Base-by-base conservation (phyloP, 2,329 filamentous ascomycete genomes). In the Penicillium sp. region DNA sequence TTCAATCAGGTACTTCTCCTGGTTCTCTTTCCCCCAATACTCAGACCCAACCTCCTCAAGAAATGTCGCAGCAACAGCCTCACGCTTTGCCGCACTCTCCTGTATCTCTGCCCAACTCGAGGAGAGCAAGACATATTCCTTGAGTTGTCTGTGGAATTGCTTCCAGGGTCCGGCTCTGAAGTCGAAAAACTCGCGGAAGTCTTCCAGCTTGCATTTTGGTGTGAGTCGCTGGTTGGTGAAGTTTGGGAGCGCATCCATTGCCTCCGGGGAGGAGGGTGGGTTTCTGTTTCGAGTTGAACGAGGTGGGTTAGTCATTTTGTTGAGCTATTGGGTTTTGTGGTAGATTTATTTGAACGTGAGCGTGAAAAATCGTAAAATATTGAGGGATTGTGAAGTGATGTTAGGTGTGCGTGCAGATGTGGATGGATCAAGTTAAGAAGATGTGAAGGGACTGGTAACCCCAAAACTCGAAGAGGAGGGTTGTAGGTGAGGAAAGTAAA, bases 141-240 rank as follows among this genome's bases (percentile, higher is more conserved):
- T 59, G 6, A 61, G 9, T 17, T 64, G 38, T 2, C 38, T 38
- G 28, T 68, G 64, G 37, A 67, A 58, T 2, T 58, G 49, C 1
- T 60, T 53, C 60, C 60, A 62, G 9, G 15, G 40, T 17, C 30
- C 26, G 5, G 13, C 4, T 22, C 70, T 67, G 28, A 73, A 30
- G 51, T 72, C 71, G 0, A 73, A 64, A 13, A 72, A 68, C 4
- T 53, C 56, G 1, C 67, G 65, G 15, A 73, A 72, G 6, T 66
- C 62, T 1, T 65, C 63, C 19, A 71, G 62, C 3, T 38, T 57
- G 13, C 55, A 66, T 9, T 49, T 63, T 1, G 37, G 30, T 4
- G 28, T 66, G n/a, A 72, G 59, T 13, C n/a, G 6, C 38, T 58
- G 19, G 6, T 57, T 26, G 17, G 24, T 33, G n/a, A 49, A 33